Evolutionary conservation across 2,329 filamentous ascomycete species (phyloP).

Genomic region (Teratosphaeria viscida): DNA sequence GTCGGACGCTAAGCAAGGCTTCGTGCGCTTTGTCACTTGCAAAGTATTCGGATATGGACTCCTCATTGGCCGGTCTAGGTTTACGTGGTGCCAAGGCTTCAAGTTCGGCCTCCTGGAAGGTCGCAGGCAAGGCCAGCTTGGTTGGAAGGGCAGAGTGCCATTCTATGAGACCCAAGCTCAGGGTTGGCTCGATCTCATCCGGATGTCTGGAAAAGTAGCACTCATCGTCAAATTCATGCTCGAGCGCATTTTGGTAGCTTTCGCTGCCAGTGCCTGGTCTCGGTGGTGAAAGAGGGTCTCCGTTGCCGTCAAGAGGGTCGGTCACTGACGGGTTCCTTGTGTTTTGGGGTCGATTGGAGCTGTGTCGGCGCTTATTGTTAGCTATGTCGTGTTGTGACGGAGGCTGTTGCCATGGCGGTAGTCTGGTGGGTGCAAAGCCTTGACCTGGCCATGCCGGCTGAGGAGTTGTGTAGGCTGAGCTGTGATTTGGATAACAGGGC

Average conservation of each 20-base stretch:
- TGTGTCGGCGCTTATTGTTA: constrained; percentile 8
- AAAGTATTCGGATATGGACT: constrained; percentile 42
- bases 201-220: constrained; percentile 35
- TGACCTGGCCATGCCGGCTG: constrained; percentile 4
- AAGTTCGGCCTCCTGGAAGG: constrained; percentile 34
- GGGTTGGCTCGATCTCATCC: constrained; percentile 32
- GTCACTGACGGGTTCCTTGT: neutral
- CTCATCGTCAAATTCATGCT: constrained; percentile 35
- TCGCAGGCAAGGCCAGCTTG: constrained; percentile 32
- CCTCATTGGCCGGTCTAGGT: constrained; percentile 29
- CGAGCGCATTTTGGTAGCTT: constrained; percentile 19
- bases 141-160: constrained; percentile 36
- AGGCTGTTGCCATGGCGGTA: constrained; percentile 9
- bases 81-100: constrained; percentile 30
- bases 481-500: constrained; percentile 4
- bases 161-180: constrained; percentile 36
- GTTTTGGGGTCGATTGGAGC: constrained; percentile 8
- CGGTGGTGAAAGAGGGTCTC: constrained; percentile 15
- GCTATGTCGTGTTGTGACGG: neutral
- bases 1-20: constrained; percentile 36
- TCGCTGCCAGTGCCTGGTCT: constrained; percentile 3
- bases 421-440: neutral
- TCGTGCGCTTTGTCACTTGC: constrained; percentile 33
- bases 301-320: constrained; percentile 17
- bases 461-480: neutral